Base-by-base conservation (phyloP, 2,329 filamentous ascomycete species). In the Nakataea oryzae region DNA sequence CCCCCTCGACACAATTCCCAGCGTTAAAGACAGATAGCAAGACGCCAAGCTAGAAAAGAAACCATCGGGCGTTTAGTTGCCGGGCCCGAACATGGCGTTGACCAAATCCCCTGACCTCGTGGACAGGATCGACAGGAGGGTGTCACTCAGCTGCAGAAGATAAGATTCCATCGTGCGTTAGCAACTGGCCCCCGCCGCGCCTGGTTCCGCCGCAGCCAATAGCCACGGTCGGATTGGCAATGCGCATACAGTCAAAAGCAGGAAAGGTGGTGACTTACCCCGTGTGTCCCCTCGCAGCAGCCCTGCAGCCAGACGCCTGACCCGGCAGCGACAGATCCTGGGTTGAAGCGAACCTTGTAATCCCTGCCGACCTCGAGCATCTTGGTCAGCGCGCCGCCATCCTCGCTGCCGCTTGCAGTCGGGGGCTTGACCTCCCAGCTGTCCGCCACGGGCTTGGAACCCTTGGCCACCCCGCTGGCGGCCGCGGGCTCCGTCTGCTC, bases 271-370 rank as follows among this genome's bases (percentile, higher is more conserved):
- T 61, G 55, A 86, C 89, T 86, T 83, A 93, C 89, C 64, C 93
- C 93, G 74, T 97, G 93, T 41, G 92, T 96, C 65, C 82, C 86
- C 78, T 97, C 93, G 72, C 92, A 96, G 77, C 93, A 97, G 34
- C 93, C 93, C 74, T 97, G 95, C 68, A 97, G 79, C 88, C 90
- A 97, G 63, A 97, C 81, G 3, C 93, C 93, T 17, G 91, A 88
- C 57, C 87, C 85, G 0, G 81, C 71, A n/a, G 85, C 82, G 41
- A 97, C 88, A 58, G 83, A 80, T 32, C 83, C 86, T 1, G 83
- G 77, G 59, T 83, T 80, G 71, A 96, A 91, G 63, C 86, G 78
- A 59, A 97, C 84, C 60, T 82, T 82, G 74, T 97, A 97, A 72
- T 97, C 85, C 61, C 93, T 83, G 34, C 80, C 80, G 1, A 96